phyloP scores from a whole-genome alignment of 768 basidiomycete genomes.

The Phaffia tasmanica region DNA sequence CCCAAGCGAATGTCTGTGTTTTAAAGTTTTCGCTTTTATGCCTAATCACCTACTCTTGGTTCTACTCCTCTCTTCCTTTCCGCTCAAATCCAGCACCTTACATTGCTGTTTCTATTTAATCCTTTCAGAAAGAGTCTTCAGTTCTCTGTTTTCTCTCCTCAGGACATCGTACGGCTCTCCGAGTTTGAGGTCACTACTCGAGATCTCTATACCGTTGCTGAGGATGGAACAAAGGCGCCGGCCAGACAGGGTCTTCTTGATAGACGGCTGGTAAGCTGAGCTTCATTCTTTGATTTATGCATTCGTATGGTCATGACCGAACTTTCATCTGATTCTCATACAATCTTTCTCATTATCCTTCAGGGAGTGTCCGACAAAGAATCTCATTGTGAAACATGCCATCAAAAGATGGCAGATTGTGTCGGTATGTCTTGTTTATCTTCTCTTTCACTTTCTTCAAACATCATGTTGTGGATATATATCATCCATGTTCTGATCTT shows the following conservation, averaged over 20 bases:
- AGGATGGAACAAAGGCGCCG: slow-evolving; percentile 56
- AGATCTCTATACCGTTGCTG: slow-evolving; percentile 64
- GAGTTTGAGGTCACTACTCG: slow-evolving; percentile 92
- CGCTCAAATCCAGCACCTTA: slow-evolving; percentile 5
- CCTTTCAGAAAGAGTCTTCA: slow-evolving; percentile 75
- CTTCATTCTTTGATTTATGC: slow-evolving; percentile 1
- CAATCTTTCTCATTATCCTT: background rate
- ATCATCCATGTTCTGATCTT: background rate
- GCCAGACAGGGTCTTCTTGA: slow-evolving; percentile 89
- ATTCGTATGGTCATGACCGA: background rate
- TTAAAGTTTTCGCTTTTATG: background rate
- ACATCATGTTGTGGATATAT: background rate
- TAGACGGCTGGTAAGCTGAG: slow-evolving; percentile 60
- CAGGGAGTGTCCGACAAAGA: slow-evolving; percentile 93
- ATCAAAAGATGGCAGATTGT: slow-evolving; percentile 79
- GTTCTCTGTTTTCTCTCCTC: slow-evolving; percentile 84
- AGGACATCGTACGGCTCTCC: slow-evolving; percentile 88
- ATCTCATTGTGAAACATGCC: slow-evolving; percentile 88
- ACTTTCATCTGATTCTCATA: background rate
- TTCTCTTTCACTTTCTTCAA: no score
- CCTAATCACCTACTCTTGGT: background rate
- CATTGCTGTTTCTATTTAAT: background rate
- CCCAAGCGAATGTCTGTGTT: slow-evolving; percentile 37
- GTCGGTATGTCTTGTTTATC: slow-evolving; percentile 44
- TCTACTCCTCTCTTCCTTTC: slow-evolving; percentile 1